Evolutionary conservation across 83 land plant species (phyloP).

Genomic region (Thuja plicata): DNA sequence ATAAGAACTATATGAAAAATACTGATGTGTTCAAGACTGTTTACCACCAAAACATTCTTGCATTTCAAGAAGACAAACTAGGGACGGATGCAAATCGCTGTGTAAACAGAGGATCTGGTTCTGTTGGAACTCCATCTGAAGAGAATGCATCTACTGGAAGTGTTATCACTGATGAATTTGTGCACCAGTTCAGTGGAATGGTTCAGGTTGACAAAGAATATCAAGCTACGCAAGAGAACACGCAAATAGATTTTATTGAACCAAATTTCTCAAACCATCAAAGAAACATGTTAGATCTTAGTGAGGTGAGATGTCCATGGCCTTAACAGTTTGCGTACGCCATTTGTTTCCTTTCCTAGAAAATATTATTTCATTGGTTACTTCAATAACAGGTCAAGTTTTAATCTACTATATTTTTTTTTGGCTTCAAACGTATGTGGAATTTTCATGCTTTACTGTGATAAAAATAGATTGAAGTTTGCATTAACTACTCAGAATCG

Average conservation of each 20-base stretch:
- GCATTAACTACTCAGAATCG: too few relatives aligned
- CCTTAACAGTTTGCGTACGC: background rate
- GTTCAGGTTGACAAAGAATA: background rate
- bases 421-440: background rate
- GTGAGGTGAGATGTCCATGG: background rate
- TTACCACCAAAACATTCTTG: background rate
- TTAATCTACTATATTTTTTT: background rate
- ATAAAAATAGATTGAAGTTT: background rate
- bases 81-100: background rate
- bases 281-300: background rate
- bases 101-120: background rate
- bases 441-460: background rate
- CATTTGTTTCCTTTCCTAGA: background rate
- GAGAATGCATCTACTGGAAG: background rate
- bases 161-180: background rate
- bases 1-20: background rate
- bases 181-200: background rate
- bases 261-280: conserved; percentile 3
- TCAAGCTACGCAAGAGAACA: background rate
- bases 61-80: background rate
- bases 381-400: background rate
- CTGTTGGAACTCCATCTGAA: background rate
- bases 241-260: background rate
- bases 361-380: background rate
- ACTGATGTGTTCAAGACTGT: background rate